Conservation (phyloP, 805 yeast genomes). For the Brettanomyces custersianus region DNA sequence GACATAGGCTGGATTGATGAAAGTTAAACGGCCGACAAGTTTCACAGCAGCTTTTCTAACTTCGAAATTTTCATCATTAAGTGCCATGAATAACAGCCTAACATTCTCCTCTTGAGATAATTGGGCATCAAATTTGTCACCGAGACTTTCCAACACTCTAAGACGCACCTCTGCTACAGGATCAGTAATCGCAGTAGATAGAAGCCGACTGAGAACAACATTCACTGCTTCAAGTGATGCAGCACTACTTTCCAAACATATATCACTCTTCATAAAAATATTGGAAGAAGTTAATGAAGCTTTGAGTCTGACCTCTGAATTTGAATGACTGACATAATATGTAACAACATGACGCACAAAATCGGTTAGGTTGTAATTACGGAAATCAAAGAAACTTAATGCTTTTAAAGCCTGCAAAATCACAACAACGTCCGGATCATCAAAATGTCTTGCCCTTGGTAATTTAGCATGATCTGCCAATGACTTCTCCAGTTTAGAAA, state of each 20-base stretch:
- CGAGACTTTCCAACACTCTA: constrained; percentile 66
- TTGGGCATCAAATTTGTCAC: constrained; percentile 78
- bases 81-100: constrained; percentile 71
- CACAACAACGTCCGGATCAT: constrained; percentile 29
- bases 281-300: constrained; percentile 81
- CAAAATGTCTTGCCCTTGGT: constrained; percentile 15
- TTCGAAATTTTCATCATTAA: constrained; percentile 83
- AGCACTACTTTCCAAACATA: constrained; percentile 75
- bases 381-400: constrained; percentile 66
- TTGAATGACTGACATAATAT: constrained; percentile 74
- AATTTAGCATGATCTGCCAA: constrained; percentile 14
- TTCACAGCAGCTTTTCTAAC: constrained; percentile 71
- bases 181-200: constrained; percentile 82
- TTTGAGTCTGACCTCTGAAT: constrained; percentile 68
- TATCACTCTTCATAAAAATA: constrained; percentile 68
- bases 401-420: constrained; percentile 74
- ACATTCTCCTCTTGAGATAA: constrained; percentile 91
- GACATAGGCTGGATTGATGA: constrained; percentile 89
- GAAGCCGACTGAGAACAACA: constrained; percentile 71
- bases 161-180: constrained; percentile 78
- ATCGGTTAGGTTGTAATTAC: constrained; percentile 70
- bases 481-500: constrained; percentile 8
- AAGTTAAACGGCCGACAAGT: constrained; percentile 75
- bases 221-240: constrained; percentile 76
- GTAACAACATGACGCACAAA: constrained; percentile 80